A percentile compares a stretch with the other conserved stretches of the same genome.
Evolutionary conservation across 2,329 filamentous ascomycete genomes (phyloP).

Genomic region (Zymoseptoria tritici): DNA sequence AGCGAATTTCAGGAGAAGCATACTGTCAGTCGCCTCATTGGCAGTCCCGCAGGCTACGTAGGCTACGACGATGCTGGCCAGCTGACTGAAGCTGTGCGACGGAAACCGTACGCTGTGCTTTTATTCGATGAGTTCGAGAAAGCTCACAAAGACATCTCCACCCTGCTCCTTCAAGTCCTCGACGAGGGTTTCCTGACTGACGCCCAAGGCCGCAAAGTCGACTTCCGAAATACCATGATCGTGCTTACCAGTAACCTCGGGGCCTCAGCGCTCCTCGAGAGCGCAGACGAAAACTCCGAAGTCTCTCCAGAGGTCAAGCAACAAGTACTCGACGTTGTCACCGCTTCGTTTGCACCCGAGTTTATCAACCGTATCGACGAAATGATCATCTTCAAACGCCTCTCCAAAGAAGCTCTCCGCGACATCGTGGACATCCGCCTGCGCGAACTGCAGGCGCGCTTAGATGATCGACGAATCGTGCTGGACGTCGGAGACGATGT

Average conservation of each 20-base stretch:
- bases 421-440: conserved; percentile 93
- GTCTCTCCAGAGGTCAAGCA: conserved; percentile 66
- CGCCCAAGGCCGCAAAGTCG: conserved; percentile 89
- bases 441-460: conserved; percentile 69
- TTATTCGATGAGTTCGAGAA: conserved; percentile 98
- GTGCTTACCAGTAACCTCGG: conserved; percentile 90
- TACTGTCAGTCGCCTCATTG: conserved; percentile 86
- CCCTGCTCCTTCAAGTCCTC: conserved; percentile 83
- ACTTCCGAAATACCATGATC: conserved; percentile 94
- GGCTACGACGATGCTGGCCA: conserved; percentile 96
- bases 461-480: conserved; percentile 77
- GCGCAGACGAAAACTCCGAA: conserved; percentile 19
- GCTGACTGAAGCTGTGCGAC: conserved; percentile 85
- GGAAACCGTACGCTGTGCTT: conserved; percentile 91
- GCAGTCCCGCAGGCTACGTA: conserved; percentile 87
- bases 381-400: conserved; percentile 90
- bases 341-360: conserved; percentile 70
- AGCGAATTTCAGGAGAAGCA: conserved; percentile 96
- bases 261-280: conserved; percentile 73
- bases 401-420: conserved; percentile 68
- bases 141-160: conserved; percentile 88
- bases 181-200: conserved; percentile 96
- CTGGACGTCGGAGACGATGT: conserved; percentile 65
- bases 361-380: conserved; percentile 96
- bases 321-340: conserved; percentile 83